Conservation (phyloP, 2,329 filamentous ascomycete genomes). For the Trichoderma sp. region DNA sequence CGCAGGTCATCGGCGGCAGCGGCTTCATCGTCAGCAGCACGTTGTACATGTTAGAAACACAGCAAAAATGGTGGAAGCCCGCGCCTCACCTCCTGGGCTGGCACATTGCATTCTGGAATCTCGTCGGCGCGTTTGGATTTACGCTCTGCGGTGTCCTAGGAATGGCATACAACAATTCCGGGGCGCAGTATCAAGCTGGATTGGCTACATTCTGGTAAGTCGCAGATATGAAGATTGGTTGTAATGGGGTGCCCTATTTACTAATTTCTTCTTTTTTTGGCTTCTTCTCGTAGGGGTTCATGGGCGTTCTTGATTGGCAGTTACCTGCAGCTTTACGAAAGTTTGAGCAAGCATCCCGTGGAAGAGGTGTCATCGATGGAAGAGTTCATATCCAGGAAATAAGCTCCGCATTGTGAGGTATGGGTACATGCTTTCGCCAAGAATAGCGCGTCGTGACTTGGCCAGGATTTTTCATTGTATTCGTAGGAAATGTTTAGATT, state of each 20-base stretch:
- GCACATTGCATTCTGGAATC: conserved; percentile 66
- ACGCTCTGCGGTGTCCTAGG: conserved; percentile 57
- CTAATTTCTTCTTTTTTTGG: conserved; percentile 42
- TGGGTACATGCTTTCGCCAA: background rate
- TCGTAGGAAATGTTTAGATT: background rate
- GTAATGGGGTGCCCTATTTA: conserved; percentile 35
- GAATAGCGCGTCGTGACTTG: background rate
- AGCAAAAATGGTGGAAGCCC: conserved; percentile 60
- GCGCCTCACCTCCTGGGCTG: conserved; percentile 57
- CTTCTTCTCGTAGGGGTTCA: conserved; percentile 45
- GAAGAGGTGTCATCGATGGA: conserved; percentile 8
- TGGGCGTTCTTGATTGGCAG: conserved; percentile 44
- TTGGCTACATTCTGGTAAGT: conserved; percentile 32
- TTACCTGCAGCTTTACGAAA: conserved; percentile 23
- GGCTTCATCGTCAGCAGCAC: conserved; percentile 58
- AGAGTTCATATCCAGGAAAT: background rate
- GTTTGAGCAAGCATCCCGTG: conserved; percentile 22
- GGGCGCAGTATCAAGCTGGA: conserved; percentile 19
- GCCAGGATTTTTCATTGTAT: background rate
- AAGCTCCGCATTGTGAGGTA: background rate
- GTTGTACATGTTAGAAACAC: conserved; percentile 66
- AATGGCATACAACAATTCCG: conserved; percentile 29
- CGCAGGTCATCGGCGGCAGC: conserved; percentile 58
- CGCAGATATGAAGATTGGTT: background rate
- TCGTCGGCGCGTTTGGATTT: conserved; percentile 61